Evolutionary conservation across 257 asterid species (phyloP).

Genomic region (Vinca minor): DNA sequence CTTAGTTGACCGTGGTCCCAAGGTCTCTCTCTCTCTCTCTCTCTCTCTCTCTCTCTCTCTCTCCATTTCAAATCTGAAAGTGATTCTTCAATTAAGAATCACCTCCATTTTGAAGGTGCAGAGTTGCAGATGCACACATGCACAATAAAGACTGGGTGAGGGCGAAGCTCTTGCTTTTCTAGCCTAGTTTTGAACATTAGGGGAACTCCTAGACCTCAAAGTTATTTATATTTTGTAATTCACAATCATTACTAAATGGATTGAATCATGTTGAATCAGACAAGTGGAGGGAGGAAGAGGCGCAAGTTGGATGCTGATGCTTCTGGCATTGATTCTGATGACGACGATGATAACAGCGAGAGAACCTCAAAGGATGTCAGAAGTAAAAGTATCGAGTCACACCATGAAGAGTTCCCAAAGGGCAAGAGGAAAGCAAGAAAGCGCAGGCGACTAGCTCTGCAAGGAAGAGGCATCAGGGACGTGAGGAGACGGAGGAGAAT

Average conservation of each 20-base stretch:
- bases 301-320: constrained; percentile 59
- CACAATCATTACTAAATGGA: not conserved
- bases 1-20: constrained; percentile 95
- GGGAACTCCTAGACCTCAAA: not conserved
- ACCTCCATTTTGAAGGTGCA: not conserved
- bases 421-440: constrained; percentile 80
- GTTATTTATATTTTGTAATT: not conserved
- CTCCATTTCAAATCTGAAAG: not conserved
- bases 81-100: not conserved
- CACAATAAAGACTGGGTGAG: not conserved
- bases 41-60: no score
- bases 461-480: constrained; percentile 48
- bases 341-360: constrained; percentile 40
- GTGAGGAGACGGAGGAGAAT: constrained; percentile 58
- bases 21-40: constrained; percentile 34
- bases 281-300: constrained; percentile 64
- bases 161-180: no score
- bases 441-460: constrained; percentile 60
- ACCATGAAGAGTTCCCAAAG: constrained; percentile 78
- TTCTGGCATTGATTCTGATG: constrained; percentile 60
- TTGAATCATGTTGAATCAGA: constrained; percentile 36
- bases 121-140: not conserved
- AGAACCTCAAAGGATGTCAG: constrained; percentile 35
- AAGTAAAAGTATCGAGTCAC: constrained; percentile 50
- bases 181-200: not conserved